Evolutionary conservation across 2,329 filamentous ascomycete species (phyloP), one percentile per base, ranked within the genome.

Genomic region (Trichophyton schoenleinii): DNA sequence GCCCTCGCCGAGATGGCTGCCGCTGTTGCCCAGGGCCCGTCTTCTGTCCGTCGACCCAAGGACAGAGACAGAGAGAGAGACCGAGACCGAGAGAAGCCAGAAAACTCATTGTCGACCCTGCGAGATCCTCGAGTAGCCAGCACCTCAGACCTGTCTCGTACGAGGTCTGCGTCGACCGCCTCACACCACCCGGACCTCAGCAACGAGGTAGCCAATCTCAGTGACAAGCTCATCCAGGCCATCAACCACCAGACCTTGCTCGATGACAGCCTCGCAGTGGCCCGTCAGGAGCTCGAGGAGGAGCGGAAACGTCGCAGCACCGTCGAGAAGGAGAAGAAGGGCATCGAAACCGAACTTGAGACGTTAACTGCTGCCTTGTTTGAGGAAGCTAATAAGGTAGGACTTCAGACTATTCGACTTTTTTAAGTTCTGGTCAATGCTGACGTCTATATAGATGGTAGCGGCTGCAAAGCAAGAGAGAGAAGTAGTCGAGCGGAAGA

Each of bases 211-310:
- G 89, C 92, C 6, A 85, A 89, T 5, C 79, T 99, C 36, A 97
- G 91, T 75, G 92, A 91, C 57, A 99, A 99, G 74, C 84, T 99
- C 65, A 92, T 99, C 68, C 92, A 94, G 70, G 92, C 94, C 52
- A 96, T 99, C 75, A 99, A 99, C 72, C 88, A 95, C 73, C 91
- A 96, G 74, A 96, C 91, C 6, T 86, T 83, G 22, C 81, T 99
- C 52, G 94, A 97, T 73, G 94, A 99, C 73, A 88, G 85, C 9
- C 79, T 99, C 18, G 87, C 89, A 58, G 85, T 85, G 59, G 88
- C 91, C 15, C 84, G 91, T 42, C 87, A 91, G 71, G 91, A 97
- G 70, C 71, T 89, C 31, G 80, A 79, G 15, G 86, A 87, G 62
- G 88, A 92, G 72, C 84, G 80, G 68, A 80, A 77, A 57, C 79